Evolutionary conservation across 176 grass and related monocot species (phyloP).

Genomic region (sorghum (Sorghum bicolor)): DNA sequence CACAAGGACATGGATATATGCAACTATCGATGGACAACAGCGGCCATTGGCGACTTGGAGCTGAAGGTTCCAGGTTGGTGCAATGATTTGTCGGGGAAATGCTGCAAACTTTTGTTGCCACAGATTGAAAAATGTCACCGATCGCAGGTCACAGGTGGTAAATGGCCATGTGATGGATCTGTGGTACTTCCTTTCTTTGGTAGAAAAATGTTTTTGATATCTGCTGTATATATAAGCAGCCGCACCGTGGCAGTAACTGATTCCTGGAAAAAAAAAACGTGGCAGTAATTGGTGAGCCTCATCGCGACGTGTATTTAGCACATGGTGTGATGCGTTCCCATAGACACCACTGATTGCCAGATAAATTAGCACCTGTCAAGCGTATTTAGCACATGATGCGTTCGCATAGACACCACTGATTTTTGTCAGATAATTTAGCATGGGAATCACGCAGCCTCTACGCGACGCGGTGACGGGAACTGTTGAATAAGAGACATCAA

Average conservation of each 20-base stretch:
- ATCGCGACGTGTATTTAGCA: background rate
- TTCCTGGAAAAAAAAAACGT: background rate
- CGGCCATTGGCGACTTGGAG: background rate
- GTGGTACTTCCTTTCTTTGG: background rate
- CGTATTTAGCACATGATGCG: background rate
- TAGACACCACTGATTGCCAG: background rate
- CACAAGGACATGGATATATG: background rate
- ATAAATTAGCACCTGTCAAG: background rate
- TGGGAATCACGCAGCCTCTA: background rate
- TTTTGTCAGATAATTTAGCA: background rate
- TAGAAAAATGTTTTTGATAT: background rate
- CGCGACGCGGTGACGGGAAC: background rate
- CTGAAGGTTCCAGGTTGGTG: constrained; percentile 6
- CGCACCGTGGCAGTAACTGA: background rate
- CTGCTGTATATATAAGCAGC: no score
- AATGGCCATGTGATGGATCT: background rate
- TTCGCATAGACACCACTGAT: background rate
- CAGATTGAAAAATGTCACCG: background rate
- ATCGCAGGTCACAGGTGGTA: background rate
- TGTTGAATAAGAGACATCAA: background rate
- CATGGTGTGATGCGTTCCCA: background rate
- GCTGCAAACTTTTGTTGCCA: background rate
- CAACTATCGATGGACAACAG: background rate
- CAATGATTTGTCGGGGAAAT: background rate
- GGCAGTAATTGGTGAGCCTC: no score